A percentile compares a stretch with the other conserved stretches of the same genome.
Conservation (phyloP, 2,329 filamentous ascomycete genomes). For the Penicillium sp. region DNA sequence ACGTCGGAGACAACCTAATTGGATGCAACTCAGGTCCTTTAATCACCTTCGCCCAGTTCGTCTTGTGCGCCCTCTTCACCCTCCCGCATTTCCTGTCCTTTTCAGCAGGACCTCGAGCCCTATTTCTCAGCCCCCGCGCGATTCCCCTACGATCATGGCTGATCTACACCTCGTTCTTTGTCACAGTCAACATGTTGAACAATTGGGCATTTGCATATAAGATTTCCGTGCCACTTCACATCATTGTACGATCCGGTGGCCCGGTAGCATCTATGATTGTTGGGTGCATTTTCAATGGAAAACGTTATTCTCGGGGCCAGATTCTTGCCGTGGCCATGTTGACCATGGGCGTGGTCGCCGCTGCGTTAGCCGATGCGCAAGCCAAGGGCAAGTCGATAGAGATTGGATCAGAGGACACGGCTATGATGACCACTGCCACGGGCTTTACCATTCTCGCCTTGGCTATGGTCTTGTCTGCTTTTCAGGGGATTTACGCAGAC, state of each 20-base stretch:
- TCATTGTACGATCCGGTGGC: conserved; percentile 89
- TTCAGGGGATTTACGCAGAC: conserved; percentile 94
- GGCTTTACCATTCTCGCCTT: conserved; percentile 80
- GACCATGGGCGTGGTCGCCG: conserved; percentile 78
- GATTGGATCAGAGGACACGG: conserved; percentile 36
- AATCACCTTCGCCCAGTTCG: conserved; percentile 83
- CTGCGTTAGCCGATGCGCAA: conserved; percentile 83
- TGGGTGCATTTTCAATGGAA: conserved; percentile 75
- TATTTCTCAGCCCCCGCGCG: conserved; percentile 70
- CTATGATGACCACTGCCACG: conserved; percentile 43
- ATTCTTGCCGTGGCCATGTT: conserved; percentile 75
- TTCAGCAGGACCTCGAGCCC: conserved; percentile 55
- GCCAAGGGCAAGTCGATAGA: conserved; percentile 58
- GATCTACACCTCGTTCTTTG: conserved; percentile 85
- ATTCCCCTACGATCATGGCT: conserved; percentile 83
- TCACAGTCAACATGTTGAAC: conserved; percentile 90
- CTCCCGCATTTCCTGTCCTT: conserved; percentile 70
- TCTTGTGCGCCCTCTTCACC: conserved; percentile 74
- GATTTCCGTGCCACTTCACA: conserved; percentile 94
- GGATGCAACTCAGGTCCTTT: conserved; percentile 59
- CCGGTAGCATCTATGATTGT: conserved; percentile 93
- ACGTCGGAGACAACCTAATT: neutral
- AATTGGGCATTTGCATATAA: conserved; percentile 97
- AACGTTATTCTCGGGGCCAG: conserved; percentile 75
- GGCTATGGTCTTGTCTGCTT: conserved; percentile 83